These are phyloP conservation scores for Pleurozium schreberi DNA, from an alignment of 225 moss, liverwort and hornwort species.

Conservation along the genomic window DNA sequence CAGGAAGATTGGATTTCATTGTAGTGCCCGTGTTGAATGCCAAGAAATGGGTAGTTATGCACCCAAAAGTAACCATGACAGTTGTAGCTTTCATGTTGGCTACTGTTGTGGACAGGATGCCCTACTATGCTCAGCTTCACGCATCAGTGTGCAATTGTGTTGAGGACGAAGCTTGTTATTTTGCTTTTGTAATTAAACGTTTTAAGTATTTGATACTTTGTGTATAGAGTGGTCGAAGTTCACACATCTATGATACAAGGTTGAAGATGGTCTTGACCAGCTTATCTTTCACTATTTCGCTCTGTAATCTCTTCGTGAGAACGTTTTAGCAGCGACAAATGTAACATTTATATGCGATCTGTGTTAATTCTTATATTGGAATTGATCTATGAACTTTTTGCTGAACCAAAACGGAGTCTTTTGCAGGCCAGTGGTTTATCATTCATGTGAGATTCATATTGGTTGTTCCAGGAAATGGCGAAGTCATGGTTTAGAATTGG, in stretches of 20 bases:
- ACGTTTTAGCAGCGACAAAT: background rate
- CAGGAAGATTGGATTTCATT: conserved; percentile 1
- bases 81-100: background rate
- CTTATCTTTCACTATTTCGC: background rate
- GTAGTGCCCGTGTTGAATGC: background rate
- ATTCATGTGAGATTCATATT: background rate
- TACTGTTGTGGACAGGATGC: background rate
- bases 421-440: background rate
- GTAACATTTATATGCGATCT: background rate
- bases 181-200: background rate
- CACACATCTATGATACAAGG: background rate
- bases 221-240: background rate
- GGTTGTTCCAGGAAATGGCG: background rate
- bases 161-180: conserved; percentile 1
- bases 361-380: background rate
- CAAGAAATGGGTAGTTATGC: background rate
- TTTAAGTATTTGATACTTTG: background rate
- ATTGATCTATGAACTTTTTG: background rate
- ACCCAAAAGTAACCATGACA: conserved; percentile 7
- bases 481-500: background rate
- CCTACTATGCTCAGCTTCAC: background rate
- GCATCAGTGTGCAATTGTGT: background rate
- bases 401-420: background rate
- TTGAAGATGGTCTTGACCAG: background rate
- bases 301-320: background rate